Evolutionary conservation across 2,329 filamentous ascomycete genomes (phyloP).

Genomic region (Beauveria brongniartii): DNA sequence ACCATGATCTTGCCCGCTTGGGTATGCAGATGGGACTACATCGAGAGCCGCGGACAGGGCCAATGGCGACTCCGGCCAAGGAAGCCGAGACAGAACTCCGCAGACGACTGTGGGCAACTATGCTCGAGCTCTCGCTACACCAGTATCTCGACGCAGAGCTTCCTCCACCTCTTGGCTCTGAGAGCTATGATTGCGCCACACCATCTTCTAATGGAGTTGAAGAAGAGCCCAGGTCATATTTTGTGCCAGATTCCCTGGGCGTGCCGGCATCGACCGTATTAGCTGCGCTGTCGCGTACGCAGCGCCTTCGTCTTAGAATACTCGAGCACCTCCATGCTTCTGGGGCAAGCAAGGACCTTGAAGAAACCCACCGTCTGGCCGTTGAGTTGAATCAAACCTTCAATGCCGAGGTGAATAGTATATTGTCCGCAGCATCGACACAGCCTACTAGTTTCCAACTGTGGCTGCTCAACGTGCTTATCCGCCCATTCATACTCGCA

Average conservation of each 20-base stretch:
- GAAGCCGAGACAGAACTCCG: slow-evolving; percentile 33
- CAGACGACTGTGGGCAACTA: slow-evolving; percentile 39
- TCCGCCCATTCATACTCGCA: slow-evolving; percentile 22
- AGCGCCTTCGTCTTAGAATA: slow-evolving; percentile 14
- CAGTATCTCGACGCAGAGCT: slow-evolving; percentile 36
- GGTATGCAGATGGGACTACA: slow-evolving; percentile 45
- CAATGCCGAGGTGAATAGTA: neutral
- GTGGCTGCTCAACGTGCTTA: slow-evolving; percentile 13
- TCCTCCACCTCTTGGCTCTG: slow-evolving; percentile 30
- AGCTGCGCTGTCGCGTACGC: slow-evolving; percentile 12
- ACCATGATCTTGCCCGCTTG: slow-evolving; percentile 22
- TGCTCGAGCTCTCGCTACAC: slow-evolving; percentile 38
- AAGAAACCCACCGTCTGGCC: neutral
- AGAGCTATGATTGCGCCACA: slow-evolving; percentile 35
- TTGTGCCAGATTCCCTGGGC: neutral
- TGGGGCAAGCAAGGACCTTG: neutral
- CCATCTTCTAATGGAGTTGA: neutral
- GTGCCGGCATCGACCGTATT: slow-evolving; percentile 27
- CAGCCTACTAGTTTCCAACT: slow-evolving; percentile 12
- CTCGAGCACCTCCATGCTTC: slow-evolving; percentile 13
- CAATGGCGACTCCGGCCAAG: slow-evolving; percentile 30
- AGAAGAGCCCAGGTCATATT: neutral
- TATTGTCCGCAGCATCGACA: neutral
- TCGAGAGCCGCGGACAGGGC: slow-evolving; percentile 34
- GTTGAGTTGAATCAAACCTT: neutral